Conservation (phyloP, 2,329 filamentous ascomycete species). For the Penicillium verrucosum region DNA sequence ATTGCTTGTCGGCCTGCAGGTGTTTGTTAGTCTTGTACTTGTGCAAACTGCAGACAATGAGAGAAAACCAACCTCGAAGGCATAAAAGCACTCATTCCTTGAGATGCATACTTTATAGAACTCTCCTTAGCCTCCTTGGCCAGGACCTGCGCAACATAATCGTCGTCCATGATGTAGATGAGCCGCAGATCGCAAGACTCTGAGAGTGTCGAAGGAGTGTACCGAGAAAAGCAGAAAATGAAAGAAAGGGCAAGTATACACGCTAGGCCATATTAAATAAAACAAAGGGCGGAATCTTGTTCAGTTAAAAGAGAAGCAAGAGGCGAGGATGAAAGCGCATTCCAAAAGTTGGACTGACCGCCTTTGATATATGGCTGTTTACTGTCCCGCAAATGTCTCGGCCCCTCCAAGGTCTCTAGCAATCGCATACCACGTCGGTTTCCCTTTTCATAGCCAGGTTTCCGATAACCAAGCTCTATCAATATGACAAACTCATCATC, state of each 20-base stretch:
- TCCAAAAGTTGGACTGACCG: slow-evolving; percentile 7
- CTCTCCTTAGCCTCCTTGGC: slow-evolving; percentile 73
- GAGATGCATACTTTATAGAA: slow-evolving; percentile 68
- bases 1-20: slow-evolving; percentile 58
- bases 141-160: slow-evolving; percentile 74
- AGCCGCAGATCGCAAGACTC: slow-evolving; percentile 24
- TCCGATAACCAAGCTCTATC: neutral
- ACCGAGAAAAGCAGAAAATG: neutral
- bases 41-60: neutral
- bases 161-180: slow-evolving; percentile 41
- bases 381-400: slow-evolving; percentile 1
- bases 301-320: neutral
- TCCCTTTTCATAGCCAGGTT: neutral
- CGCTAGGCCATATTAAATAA: neutral
- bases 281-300: neutral
- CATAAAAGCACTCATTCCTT: slow-evolving; percentile 68
- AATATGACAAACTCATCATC: slow-evolving; percentile 22
- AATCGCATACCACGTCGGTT: neutral
- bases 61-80: slow-evolving; percentile 48
- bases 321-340: slow-evolving; percentile 7
- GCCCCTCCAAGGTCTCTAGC: neutral
- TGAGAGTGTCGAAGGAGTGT: neutral
- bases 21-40: neutral
- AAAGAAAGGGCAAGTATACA: neutral
- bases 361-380: slow-evolving; percentile 13